Evolutionary conservation across 768 basidiomycete species (phyloP).

Genomic region (Boletus barrowsii): DNA sequence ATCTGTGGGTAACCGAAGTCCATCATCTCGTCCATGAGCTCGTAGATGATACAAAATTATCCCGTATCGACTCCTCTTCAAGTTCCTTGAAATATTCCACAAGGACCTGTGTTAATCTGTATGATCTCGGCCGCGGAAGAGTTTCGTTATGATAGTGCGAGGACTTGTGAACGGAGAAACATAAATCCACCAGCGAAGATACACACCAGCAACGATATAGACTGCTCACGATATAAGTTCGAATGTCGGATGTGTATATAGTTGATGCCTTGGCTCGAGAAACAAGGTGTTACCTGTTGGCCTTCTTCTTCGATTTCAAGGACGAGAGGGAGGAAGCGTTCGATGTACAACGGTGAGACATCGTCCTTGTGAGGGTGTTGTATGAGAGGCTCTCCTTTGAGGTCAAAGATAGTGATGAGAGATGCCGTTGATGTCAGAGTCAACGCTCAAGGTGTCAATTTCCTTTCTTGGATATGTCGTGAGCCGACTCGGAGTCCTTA

Average conservation of each 20-base stretch:
- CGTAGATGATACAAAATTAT: conserved; percentile 99
- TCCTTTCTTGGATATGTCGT: neutral
- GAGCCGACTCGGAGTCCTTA: no score
- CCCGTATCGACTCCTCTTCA: conserved; percentile 97
- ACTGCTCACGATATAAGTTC: conserved; percentile 83
- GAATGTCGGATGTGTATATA: conserved; percentile 99
- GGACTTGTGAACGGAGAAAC: conserved; percentile 48
- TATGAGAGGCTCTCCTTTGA: conserved; percentile 97
- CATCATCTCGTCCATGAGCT: conserved; percentile 99
- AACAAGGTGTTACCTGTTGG: conserved; percentile 93
- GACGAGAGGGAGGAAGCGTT: conserved; percentile 89
- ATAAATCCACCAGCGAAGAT: neutral
- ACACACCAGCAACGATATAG: no score
- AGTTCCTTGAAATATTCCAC: conserved; percentile 99
- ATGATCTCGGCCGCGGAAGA: conserved; percentile 94
- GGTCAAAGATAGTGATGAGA: conserved; percentile 91
- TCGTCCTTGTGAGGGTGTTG: conserved; percentile 97
- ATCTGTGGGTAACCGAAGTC: conserved; percentile 99
- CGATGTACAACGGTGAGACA: conserved; percentile 83
- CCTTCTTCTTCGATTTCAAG: conserved; percentile 98
- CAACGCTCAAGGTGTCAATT: neutral
- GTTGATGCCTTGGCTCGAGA: conserved; percentile 92
- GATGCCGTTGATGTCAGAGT: conserved; percentile 32
- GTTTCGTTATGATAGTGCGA: conserved; percentile 94
- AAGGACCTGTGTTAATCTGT: conserved; percentile 87